Evolutionary conservation across 2,329 filamentous ascomycete species (phyloP).

Genomic region (Dactylonectria estremocensis): DNA sequence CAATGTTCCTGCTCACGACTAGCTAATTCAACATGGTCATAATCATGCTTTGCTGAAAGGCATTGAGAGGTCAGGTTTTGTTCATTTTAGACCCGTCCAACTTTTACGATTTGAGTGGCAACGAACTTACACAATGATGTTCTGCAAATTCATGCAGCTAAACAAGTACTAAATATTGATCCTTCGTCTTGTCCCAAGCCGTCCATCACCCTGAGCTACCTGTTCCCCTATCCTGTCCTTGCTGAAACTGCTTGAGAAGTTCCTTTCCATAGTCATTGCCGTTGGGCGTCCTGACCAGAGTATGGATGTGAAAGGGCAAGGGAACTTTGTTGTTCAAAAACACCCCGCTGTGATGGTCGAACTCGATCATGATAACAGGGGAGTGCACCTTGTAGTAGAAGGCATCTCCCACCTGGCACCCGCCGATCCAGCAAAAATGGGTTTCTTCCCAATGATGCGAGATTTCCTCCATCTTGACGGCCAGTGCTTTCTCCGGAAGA

Average conservation of each 20-base stretch:
- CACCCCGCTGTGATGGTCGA: constrained; percentile 84
- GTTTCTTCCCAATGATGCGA: constrained; percentile 73
- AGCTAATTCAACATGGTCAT: no score
- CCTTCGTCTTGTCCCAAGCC: neutral
- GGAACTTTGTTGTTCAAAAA: constrained; percentile 81
- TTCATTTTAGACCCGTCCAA: no score
- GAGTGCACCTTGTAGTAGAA: constrained; percentile 85
- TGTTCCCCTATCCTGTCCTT: neutral
- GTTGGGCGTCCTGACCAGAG: constrained; percentile 79
- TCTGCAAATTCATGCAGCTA: no score
- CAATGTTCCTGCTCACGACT: no score
- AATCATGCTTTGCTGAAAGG: no score
- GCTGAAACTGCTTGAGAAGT: constrained; percentile 24
- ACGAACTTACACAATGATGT: no score
- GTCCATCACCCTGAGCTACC: neutral
- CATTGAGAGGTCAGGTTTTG: no score
- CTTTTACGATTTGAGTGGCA: no score
- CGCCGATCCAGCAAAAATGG: constrained; percentile 84
- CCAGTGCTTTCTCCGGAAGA: constrained; percentile 25
- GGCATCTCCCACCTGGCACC: constrained; percentile 74
- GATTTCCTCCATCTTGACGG: constrained; percentile 64
- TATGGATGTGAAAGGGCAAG: constrained; percentile 84
- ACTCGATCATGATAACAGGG: constrained; percentile 80
- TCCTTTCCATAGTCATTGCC: constrained; percentile 79
- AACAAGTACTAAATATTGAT: neutral